Percentiles rank a stretch among this genome's conserved stretches.
These are phyloP conservation scores for Hyphopichia khmerensis DNA, from an alignment of 1,139 yeast species.

Conservation along the genomic window DNA sequence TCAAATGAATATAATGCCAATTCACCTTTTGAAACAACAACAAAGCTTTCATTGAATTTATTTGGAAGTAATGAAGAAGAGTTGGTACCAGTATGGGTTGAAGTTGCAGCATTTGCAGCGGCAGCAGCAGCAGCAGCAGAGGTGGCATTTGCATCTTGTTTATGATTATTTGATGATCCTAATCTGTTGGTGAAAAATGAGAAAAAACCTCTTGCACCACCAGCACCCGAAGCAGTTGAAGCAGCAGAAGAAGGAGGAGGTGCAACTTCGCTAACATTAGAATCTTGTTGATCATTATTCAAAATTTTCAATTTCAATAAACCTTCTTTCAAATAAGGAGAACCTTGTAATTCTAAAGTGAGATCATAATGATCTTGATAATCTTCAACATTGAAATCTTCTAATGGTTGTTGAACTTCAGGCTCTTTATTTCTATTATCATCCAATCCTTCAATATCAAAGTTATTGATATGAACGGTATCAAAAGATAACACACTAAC, in stretches of 20 bases:
- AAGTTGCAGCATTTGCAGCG: conserved; percentile 7
- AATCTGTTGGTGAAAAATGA: conserved; percentile 21
- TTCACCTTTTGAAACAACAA: conserved; percentile 59
- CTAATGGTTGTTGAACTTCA: conserved; percentile 22
- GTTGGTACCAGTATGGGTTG: conserved; percentile 15
- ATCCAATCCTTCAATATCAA: conserved; percentile 9
- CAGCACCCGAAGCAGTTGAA: conserved; percentile 19
- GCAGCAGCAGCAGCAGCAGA: conserved; percentile 5
- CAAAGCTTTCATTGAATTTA: conserved; percentile 50
- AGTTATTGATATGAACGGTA: conserved; percentile 24
- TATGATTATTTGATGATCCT: conserved; percentile 1
- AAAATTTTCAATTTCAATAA: conserved; percentile 51
- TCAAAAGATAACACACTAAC: conserved; percentile 40
- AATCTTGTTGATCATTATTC: conserved; percentile 42
- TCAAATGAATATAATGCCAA: conserved; percentile 54
- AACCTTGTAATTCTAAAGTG: conserved; percentile 62
- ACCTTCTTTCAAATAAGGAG: conserved; percentile 83
- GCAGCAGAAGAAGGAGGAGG: conserved; percentile 24
- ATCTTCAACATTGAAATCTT: conserved; percentile 41
- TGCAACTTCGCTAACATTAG: conserved; percentile 15
- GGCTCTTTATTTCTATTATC: conserved; percentile 11
- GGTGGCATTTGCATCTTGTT: conserved; percentile 5
- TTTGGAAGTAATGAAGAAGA: conserved; percentile 14
- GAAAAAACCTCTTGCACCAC: conserved; percentile 18
- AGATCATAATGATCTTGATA: conserved; percentile 57